Evolutionary conservation across 768 basidiomycete genomes (phyloP), one percentile per base, ranked within the genome.

Genomic region (Asterophora parasitica): DNA sequence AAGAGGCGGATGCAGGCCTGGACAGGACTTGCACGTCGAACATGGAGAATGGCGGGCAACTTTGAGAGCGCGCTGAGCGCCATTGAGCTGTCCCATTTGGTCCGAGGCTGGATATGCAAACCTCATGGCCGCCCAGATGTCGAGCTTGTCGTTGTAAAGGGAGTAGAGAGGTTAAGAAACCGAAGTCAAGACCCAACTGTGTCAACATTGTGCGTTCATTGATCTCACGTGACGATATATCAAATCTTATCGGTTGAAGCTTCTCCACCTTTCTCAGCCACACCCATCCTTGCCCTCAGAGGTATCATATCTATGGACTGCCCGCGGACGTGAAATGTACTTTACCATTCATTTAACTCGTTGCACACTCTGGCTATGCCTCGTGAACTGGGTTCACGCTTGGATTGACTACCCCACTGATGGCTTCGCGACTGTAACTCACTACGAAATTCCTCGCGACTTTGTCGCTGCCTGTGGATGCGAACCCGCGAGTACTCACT

Each of bases 31-130:
- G 58, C 92, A 95, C 33, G 62, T 58, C 2, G 77, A 66, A 60
- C 92, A 95, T 0, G 75, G 70, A 3, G 86, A 79, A 66, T 92
- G 91, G 12, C 92, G 79, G 4, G 92, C 88, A 48, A 92, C 85
- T 70, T 91, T 93, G 55, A 90, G 73, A 11, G 81, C 68, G 1
- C 82, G 64, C 8, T 77, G 74, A 30, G 71, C 63, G 43, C 77
- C 61, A 15, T 71, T 72, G 42, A 85, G 74, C 12, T 68, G 65
- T 33, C 72, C 66, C 50, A 73, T 62, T 41, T 73, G 65, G 56
- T 78, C 72, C n/a, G 78, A 77, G 27, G 77, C 70, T 30, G 88
- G 88, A 65, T 90, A 90, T 44, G 79, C 70, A 48, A 75, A 66
- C 66, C 78, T 85, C 83, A 86, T 85, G 13, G 40, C 27, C 20